phyloP scores from a whole-genome alignment of 1,284 basidiomycete genomes.

The Xerocomus nothofagi region DNA sequence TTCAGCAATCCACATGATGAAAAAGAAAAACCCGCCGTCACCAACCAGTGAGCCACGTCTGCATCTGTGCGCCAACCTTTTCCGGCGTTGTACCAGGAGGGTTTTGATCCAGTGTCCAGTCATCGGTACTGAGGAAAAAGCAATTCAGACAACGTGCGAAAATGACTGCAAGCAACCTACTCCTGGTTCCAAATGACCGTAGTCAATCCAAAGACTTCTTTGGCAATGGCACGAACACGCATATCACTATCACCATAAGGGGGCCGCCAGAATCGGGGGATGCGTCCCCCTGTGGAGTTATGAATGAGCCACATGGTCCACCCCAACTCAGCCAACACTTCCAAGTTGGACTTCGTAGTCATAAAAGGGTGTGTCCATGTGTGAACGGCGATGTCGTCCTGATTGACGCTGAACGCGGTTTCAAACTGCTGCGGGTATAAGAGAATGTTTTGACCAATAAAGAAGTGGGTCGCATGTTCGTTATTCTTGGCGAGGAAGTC shows the following conservation, averaged over 20 bases:
- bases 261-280: constrained; percentile 76
- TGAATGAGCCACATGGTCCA: constrained; percentile 84
- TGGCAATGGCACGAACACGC: constrained; percentile 72
- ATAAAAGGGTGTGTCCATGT: constrained; percentile 83
- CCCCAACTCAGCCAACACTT: constrained; percentile 77
- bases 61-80: constrained; percentile 47
- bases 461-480: constrained; percentile 73
- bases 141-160: constrained; percentile 3
- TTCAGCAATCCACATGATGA: constrained; percentile 5
- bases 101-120: constrained; percentile 57
- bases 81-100: constrained; percentile 42
- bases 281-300: constrained; percentile 73
- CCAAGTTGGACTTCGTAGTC: constrained; percentile 71
- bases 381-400: constrained; percentile 73
- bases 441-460: constrained; percentile 77
- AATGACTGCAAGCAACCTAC: constrained; percentile 40
- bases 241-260: constrained; percentile 78
- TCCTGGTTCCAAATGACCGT: constrained; percentile 83
- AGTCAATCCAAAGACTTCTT: constrained; percentile 66
- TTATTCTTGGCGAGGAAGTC: constrained; percentile 62
- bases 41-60: constrained; percentile 55
- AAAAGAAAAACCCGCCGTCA: constrained; percentile 4
- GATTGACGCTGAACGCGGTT: constrained; percentile 48
- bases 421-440: constrained; percentile 54
- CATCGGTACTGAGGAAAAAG: constrained; percentile 51